Evolutionary conservation across 805 yeast genomes (phyloP), one percentile per base, ranked within the genome.

Genomic region (Ogataea neopini): DNA sequence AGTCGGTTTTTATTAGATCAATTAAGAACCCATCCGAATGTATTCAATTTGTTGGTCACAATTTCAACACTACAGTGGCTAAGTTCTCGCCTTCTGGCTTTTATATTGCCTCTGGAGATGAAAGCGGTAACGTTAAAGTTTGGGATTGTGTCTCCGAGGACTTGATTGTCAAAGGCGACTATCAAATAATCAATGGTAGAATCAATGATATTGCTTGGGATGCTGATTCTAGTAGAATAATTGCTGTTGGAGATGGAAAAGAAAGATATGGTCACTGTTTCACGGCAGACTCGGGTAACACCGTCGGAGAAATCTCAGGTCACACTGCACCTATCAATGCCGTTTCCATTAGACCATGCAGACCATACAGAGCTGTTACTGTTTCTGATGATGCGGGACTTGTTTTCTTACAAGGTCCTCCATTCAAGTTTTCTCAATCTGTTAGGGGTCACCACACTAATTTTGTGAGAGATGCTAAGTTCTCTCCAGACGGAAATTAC

Each of bases 221-320:
- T 65, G 84, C 84, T 22, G 99, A 92, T 61, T 81, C 83, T 40
- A 74, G 82, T 50, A 78, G 99, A 56, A 71, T 94, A 44, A 88
- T 94, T 61, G 96, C 96, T 1, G 98, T 91, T 9, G 99, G 99
- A 46, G 85, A 87, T 57, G 99, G 98, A 42, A 85, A 85, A 56
- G 97, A 90, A 58, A 78, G 86, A 51, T 91, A 80, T 62, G 99
- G 98, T 6, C 96, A 86, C 57, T 90, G 95, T 53, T 88, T 92
- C 65, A 81, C 96, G 6, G 86, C 86, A 79, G 99, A 94, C 62
- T 79, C 96, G 1, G 99, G 99, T 51, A 94, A 94, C 68, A 81
- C 97, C n/a, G 83, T 94, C 37, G 99, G 99, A 46, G 98, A 94
- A 63, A 84, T 92, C 58, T 83, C 90, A 41, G 99, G 99, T 19